A percentile compares a stretch with the other conserved stretches of the same genome.
These are phyloP conservation scores for Stemphylium lycopersici DNA, from an alignment of 2,329 filamentous ascomycete genomes.

Conservation along the genomic window DNA sequence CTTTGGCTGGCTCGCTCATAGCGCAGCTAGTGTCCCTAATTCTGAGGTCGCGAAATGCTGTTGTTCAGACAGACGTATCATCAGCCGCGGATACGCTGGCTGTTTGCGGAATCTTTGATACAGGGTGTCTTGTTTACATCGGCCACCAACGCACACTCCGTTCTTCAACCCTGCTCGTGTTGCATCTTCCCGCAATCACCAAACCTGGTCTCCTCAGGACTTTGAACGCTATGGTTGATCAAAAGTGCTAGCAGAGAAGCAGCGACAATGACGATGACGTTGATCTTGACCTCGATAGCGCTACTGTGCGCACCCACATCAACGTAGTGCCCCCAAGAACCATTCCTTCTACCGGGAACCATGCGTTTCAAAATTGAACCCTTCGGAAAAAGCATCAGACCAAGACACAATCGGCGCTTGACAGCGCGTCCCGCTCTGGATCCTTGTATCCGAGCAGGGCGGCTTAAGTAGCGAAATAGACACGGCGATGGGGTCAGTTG, in stretches of 20 bases:
- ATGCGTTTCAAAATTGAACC: no score
- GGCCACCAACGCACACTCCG: not conserved
- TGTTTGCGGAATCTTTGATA: not conserved
- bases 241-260: not conserved
- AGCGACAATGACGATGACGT: not conserved
- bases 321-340: no score
- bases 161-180: not conserved
- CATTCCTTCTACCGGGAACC: no score
- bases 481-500: no score
- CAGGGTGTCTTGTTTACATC: not conserved
- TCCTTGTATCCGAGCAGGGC: no score
- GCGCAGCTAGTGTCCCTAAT: not conserved
- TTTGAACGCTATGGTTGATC: not conserved
- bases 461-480: no score
- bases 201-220: no score
- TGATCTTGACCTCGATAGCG: not conserved
- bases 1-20: not conserved
- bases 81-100: not conserved
- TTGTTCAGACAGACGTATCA: not conserved
- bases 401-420: no score
- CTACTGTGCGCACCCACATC: not conserved
- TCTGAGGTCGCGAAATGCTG: not conserved
- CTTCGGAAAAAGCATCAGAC: no score
- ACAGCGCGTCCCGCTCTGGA: no score
- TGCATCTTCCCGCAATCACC: not conserved